Conservation (phyloP, 2,329 filamentous ascomycete species). For the Tolypocladium ophioglossoides region DNA sequence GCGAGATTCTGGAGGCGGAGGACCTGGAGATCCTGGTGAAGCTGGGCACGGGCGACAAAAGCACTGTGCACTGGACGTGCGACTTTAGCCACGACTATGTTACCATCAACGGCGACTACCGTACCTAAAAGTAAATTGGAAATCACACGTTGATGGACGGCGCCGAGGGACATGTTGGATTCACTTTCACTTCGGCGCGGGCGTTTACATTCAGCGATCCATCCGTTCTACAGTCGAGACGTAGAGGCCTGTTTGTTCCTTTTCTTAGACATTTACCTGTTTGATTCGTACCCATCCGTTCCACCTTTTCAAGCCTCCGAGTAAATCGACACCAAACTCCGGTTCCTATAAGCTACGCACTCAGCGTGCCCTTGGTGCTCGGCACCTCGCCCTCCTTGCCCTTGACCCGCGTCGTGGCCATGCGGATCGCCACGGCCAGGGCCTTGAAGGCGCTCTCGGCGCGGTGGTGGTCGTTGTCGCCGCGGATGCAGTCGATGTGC, state of each 20-base stretch:
- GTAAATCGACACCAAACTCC: background rate
- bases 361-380: conserved; percentile 90
- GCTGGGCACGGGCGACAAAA: conserved; percentile 56
- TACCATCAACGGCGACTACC: conserved; percentile 59
- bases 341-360: conserved; percentile 29
- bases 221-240: background rate
- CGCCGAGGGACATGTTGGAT: background rate
- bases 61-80: conserved; percentile 73
- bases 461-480: conserved; percentile 90
- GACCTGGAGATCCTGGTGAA: conserved; percentile 70
- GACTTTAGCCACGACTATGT: conserved; percentile 78
- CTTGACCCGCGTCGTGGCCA: conserved; percentile 62
- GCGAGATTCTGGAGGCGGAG: conserved; percentile 66
- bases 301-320: background rate
- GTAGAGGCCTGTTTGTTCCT: background rate
- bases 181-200: background rate
- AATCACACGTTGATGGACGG: background rate
- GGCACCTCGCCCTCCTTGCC: conserved; percentile 87
- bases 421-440: conserved; percentile 72
- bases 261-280: background rate
- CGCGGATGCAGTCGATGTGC: conserved; percentile 85
- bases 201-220: background rate
- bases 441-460: conserved; percentile 98
- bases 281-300: background rate
- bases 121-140: conserved; percentile 33